These are phyloP conservation scores for Pyrenopolyporus hunteri DNA, from an alignment of 495 filamentous ascomycete genomes.

Conservation along the genomic window DNA sequence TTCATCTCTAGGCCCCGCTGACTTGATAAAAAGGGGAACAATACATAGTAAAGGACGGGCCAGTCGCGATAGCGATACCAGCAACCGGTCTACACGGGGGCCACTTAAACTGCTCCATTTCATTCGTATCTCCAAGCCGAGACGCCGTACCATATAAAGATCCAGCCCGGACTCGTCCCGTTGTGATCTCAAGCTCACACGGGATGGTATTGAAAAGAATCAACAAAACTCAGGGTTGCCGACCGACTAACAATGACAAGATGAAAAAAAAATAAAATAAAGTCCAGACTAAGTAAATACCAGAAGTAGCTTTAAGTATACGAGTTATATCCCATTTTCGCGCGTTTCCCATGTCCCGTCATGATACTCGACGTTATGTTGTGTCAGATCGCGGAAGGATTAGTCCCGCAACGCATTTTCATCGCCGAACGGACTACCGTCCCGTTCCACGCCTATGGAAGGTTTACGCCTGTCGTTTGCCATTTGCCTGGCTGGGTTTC, in stretches of 20 bases:
- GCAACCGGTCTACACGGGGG: conserved; percentile 9
- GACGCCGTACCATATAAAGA: conserved; percentile 35
- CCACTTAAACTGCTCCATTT: conserved; percentile 18
- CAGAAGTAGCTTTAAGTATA: conserved; percentile 29
- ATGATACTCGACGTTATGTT: conserved; percentile 35
- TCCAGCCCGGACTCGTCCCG: conserved; percentile 28
- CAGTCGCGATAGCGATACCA: conserved; percentile 9
- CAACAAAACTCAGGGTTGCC: conserved; percentile 16
- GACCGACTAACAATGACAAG: conserved; percentile 13
- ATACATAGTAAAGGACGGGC: conserved; percentile 21
- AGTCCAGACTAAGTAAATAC: conserved; percentile 38
- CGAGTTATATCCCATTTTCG: conserved; percentile 23
- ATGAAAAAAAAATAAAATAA: conserved; percentile 14
- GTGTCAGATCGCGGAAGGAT: conserved; percentile 20
- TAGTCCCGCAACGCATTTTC: conserved; percentile 58
- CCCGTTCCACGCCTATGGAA: conserved; percentile 38
- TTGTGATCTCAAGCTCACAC: neutral
- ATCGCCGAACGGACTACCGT: conserved; percentile 61
- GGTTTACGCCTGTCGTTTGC: conserved; percentile 43
- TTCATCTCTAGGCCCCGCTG: conserved; percentile 15
- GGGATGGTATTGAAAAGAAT: conserved; percentile 35
- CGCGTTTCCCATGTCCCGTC: conserved; percentile 40
- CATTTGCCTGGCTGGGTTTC: conserved; percentile 54
- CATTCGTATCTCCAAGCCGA: conserved; percentile 39
- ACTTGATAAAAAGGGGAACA: conserved; percentile 14